A percentile compares a stretch with the other conserved stretches of the same genome.
Conservation (phyloP, 129 eudicot genomes). For the Arctium minus region DNA sequence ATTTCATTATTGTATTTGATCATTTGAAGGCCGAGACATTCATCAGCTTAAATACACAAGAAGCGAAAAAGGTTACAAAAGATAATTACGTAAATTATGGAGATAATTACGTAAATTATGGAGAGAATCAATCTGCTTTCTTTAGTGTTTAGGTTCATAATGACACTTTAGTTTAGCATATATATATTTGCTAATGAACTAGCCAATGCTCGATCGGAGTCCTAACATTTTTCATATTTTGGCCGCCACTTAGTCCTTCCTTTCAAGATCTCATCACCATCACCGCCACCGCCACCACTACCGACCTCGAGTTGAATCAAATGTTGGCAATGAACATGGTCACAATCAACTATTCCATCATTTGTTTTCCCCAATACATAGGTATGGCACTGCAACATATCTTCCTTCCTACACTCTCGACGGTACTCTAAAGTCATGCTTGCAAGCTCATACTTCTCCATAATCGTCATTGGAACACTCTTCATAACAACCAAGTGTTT, state of each 20-base stretch:
- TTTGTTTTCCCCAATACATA: conserved; percentile 31
- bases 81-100: no score
- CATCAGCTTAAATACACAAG: no score
- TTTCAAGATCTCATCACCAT: conserved; percentile 49
- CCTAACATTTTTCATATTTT: conserved; percentile 16
- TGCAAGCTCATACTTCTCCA: conserved; percentile 70
- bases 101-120: no score
- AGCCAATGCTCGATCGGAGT: not conserved
- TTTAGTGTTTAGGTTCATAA: no score
- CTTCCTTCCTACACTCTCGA: conserved; percentile 74
- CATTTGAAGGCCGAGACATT: no score
- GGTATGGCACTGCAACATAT: conserved; percentile 76
- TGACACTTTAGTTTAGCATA: no score
- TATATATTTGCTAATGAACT: not conserved
- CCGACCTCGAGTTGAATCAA: conserved; percentile 63
- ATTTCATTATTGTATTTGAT: no score
- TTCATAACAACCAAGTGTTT: conserved; percentile 18
- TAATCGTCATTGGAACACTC: conserved; percentile 66
- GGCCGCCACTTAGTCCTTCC: conserved; percentile 86
- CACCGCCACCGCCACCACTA: not conserved
- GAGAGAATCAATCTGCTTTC: no score
- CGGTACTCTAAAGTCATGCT: conserved; percentile 78
- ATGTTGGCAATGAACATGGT: conserved; percentile 70
- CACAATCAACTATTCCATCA: conserved; percentile 16
- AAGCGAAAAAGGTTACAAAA: no score